Evolutionary conservation across 1,139 yeast species (phyloP), one percentile per base, ranked within the genome.

Genomic region (Lodderomyces parapsilosis): DNA sequence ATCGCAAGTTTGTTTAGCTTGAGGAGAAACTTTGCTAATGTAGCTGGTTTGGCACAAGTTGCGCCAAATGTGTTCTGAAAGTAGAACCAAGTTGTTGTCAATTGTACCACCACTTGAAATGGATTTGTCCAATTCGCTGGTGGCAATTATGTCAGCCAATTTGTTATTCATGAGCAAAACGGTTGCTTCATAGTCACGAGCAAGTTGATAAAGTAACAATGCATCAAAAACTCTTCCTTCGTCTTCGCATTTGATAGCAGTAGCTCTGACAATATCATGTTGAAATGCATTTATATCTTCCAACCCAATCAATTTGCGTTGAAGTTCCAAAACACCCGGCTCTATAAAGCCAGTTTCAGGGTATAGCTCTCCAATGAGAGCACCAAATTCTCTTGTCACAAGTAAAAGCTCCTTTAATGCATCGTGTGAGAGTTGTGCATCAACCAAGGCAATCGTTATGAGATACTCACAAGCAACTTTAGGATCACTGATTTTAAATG

Each of bases 181-280:
- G n/a, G 89, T 98, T 23, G 88, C 83, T 58, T 87, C 87, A 61
- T 85, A 86, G 56, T 91, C 96, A 63, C 88, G 94, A 43, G 96
- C 81, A 49, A 91, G 76, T 66, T 91, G 96, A 59, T 88, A 93
- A 45, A 93, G 72, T 44, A 88, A 69, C 45, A 94, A 78, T 9
- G 98, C 89, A 59, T 94, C 98, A 49, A 86, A 81, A 4, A 83
- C 75, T 55, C 96, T 77, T 3, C 98, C 98, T 59, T 90, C 98
- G 53, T 89, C 95, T 57, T 88, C 94, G 24, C 98, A 96, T 53
- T 81, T 82, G 41, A 76, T 74, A 1, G 98, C 98, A 22, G 96
- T 90, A 47, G 81, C 81, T 56, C 86, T 95, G 6, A 95, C 82
- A 38, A 93, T 89, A 46, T 80, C 80, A 41, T 57, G 63, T 50